Conservation (phyloP, 768 basidiomycete genomes). For the Tulasnella sp. region DNA sequence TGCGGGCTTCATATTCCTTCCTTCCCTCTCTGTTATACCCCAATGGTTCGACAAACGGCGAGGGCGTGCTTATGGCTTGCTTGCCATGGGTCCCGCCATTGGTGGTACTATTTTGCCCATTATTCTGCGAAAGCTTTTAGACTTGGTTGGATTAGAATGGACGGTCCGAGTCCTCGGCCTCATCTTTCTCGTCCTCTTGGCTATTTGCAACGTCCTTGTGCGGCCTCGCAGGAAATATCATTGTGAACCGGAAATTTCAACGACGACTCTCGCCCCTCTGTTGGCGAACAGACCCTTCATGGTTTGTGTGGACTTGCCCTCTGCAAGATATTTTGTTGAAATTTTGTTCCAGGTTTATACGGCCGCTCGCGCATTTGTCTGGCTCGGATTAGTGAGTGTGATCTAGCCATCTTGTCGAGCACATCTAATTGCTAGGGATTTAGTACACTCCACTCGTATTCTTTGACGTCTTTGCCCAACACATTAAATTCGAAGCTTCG, state of each 20-base stretch:
- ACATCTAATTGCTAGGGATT: background rate
- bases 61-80: slow-evolving; percentile 56
- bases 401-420: background rate
- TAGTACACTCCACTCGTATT: slow-evolving; percentile 31
- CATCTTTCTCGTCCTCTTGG: background rate
- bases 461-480: slow-evolving; percentile 40
- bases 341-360: slow-evolving; percentile 12
- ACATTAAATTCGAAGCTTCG: slow-evolving; percentile 30
- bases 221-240: slow-evolving; percentile 33
- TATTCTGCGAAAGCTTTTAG: slow-evolving; percentile 27
- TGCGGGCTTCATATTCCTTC: slow-evolving; percentile 18
- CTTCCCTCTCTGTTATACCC: slow-evolving; percentile 7
- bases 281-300: slow-evolving; percentile 53
- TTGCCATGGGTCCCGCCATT: slow-evolving; percentile 42
- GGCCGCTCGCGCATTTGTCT: background rate
- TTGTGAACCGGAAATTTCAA: slow-evolving; percentile 52
- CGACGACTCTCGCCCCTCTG: slow-evolving; percentile 50
- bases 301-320: slow-evolving; percentile 33
- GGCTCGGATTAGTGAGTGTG: slow-evolving; percentile 13
- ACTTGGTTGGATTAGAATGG: slow-evolving; percentile 26
- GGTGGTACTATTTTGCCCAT: slow-evolving; percentile 29
- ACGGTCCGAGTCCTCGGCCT: slow-evolving; percentile 13
- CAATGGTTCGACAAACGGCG: slow-evolving; percentile 38
- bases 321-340: slow-evolving; percentile 13
- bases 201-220: slow-evolving; percentile 30